Evolutionary conservation across 2,329 filamentous ascomycete genomes (phyloP), one percentile per base, ranked within the genome.

Genomic region (Claviceps quebecensis): DNA sequence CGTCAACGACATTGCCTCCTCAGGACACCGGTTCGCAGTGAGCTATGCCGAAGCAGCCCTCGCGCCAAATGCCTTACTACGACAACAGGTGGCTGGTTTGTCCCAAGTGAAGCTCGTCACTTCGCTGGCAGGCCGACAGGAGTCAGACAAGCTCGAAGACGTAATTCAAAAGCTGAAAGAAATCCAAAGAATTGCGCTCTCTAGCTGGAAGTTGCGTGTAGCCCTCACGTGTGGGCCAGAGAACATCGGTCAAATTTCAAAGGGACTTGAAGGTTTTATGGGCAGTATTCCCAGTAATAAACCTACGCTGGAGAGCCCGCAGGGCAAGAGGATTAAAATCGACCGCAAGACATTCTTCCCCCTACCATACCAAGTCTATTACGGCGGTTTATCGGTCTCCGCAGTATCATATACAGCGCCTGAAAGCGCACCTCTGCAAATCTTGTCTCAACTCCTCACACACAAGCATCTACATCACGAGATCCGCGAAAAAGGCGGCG

Each of bases 391-490:
- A 45, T 84, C 88, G 17, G 69, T 95, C 14, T 83, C 86, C 6
- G 95, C 91, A 0, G 84, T 86, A 0, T 86, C 90, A 0, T 98
- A 96, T 67, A 83, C 81, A 3, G 80, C 86, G 44, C 66, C 81
- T 0, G 77, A 85, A 49, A 83, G 86, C 41, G 87, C 93, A 1
- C 78, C 89, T 0, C 80, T 97, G 16, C 88, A 91, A 60, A 85
- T 97, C 41, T 80, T 98, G 22, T 83, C 90, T 13, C 88, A 96
- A 65, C 80, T 98, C 17, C 78, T 98, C 36, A 97, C 91, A 0
- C 91, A 98, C 71, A 96, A 95, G 68, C 87, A 96, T 63, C 75
- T 98, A 29, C 93, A 98, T 64, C 91, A 95, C 58, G 93, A 97
- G 67, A 96, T 98, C 57, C 86, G 93, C 51, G 93, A 98, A 65